Evolutionary conservation across 2,329 filamentous ascomycete species (phyloP), one percentile per base, ranked within the genome.

Genomic region (Phialocephala sp.): DNA sequence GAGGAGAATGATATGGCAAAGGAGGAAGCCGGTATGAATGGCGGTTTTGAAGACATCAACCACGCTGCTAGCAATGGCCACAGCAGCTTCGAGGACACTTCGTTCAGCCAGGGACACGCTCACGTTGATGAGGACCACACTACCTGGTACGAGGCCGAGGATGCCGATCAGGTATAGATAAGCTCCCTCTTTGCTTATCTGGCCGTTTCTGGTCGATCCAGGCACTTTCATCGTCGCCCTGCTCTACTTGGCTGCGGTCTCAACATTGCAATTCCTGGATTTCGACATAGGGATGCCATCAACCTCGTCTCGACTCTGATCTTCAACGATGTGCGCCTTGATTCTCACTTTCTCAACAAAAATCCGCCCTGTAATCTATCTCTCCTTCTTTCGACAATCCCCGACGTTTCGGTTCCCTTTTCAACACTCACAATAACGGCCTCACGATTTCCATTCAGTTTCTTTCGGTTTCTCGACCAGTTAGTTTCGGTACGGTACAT

Each of bases 81-180:
- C 54, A 1, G 67, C 56, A 41, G 36, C 2, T 50, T 50, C 45
- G 18, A 50, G 45, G 45, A 22, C 2, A n/a, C n/a, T 6, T 11
- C 8, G 2, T 50, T 50, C n/a, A 22, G n/a, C 55, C 0, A 60
- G 47, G 62, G 55, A 18, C 14, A 59, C 2, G 56, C 45, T 9
- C 54, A 68, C 1, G 20, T 20, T 11, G 62, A 63, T 37, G 24
- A 65, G 9, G 37, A 36, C 0, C 20, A 50, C 2, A 50, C 52
- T 32, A 32, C 27, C n/a, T 57, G 47, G 12, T 54, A 56, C 5
- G 66, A 63, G 12, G 66, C 45, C 20, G 64, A 65, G 14, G 62
- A 54, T 8, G 64, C 64, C 2, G 59, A 68, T n/a, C 66, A 66
- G 32, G 63, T 63, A 8, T 58, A 58, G 22, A 50, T 37, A 2